Base-by-base conservation (phyloP, 768 basidiomycete genomes). In the Trametes maxima region DNA sequence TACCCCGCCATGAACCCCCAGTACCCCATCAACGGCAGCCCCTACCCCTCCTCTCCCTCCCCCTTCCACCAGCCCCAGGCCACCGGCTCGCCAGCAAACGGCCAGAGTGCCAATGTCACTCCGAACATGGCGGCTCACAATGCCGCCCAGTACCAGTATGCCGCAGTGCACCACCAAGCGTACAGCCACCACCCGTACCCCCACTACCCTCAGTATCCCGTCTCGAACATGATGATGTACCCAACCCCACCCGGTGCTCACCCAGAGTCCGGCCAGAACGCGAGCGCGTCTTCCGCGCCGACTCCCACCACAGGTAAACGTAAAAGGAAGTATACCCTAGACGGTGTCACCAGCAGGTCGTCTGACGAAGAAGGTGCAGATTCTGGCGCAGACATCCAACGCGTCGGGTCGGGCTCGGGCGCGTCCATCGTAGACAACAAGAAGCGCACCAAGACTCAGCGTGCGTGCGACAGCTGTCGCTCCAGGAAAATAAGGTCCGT, bases 391-490 rank as follows among this genome's bases (percentile, higher is more conserved):
- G 11, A 80, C 79, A 79, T 73, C 69, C 64, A 68, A 10, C 75
- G 77, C 60, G 75, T 77, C 51, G 54, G 61, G 44, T 64, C 64
- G 12, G 59, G 65, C 50, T 53, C 59, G 35, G 36, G 55, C 25
- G 60, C 60, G 51, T 64, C 68, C 14, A 44, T 61, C 39, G 54
- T 64, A 60, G 92, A 93, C 70, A 74, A 80, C 64, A 93, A 91
- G 79, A 95, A 95, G 74, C 87, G 94, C 57, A 92, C 91, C 13
- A 96, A 96, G 78, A 96, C 92, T 13, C 89, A 90, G 72, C 85
- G 94, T 53, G 94, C 94, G 7, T 96, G 94, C 70, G 94, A 96
- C 72, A 90, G 89, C 40, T 95, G 94, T 76, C 85, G 94, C 49
- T 87, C 85, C 69, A 87, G 93, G 63, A 95, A 96, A 81, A 95